Evolutionary conservation across 805 yeast genomes (phyloP).

Genomic region (Yamadazyma olivae): DNA sequence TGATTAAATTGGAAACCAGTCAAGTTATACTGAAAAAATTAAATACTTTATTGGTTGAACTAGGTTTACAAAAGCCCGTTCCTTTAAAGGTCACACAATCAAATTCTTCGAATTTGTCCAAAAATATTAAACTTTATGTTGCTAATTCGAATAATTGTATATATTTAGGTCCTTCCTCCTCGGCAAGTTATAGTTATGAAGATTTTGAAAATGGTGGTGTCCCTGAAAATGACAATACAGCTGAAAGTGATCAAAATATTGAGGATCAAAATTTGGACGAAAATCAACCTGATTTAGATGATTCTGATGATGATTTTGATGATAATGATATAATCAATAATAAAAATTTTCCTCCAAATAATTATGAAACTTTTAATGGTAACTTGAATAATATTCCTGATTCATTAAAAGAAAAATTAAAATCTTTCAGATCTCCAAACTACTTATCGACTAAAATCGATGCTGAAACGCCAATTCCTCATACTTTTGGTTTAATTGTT

Average conservation of each 20-base stretch:
- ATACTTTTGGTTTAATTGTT: constrained; percentile 50
- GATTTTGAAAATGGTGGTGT: constrained; percentile 39
- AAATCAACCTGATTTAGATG: neutral
- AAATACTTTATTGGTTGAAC: constrained; percentile 23
- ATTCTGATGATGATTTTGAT: constrained; percentile 1
- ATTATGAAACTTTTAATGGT: constrained; percentile 2
- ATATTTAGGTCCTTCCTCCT: constrained; percentile 36
- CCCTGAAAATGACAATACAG: neutral
- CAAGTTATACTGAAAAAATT: constrained; percentile 35
- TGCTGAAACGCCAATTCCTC: constrained; percentile 43
- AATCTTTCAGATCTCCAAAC: constrained; percentile 29
- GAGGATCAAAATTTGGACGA: constrained; percentile 1
- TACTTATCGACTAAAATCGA: constrained; percentile 36
- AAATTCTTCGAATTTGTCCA: constrained; percentile 21
- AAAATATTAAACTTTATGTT: constrained; percentile 28
- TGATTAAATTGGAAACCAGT: constrained; percentile 37
- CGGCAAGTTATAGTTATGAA: constrained; percentile 40
- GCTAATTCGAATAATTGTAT: constrained; percentile 40
- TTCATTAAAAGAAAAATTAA: constrained; percentile 19
- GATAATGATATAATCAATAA: neutral
- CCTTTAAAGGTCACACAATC: constrained; percentile 29
- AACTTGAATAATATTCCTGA: constrained; percentile 4
- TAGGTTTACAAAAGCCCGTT: constrained; percentile 40
- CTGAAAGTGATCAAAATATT: neutral
- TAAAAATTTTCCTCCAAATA: neutral